Evolutionary conservation across 1,284 basidiomycete genomes (phyloP).

Genomic region (Jaminaea rosea): DNA sequence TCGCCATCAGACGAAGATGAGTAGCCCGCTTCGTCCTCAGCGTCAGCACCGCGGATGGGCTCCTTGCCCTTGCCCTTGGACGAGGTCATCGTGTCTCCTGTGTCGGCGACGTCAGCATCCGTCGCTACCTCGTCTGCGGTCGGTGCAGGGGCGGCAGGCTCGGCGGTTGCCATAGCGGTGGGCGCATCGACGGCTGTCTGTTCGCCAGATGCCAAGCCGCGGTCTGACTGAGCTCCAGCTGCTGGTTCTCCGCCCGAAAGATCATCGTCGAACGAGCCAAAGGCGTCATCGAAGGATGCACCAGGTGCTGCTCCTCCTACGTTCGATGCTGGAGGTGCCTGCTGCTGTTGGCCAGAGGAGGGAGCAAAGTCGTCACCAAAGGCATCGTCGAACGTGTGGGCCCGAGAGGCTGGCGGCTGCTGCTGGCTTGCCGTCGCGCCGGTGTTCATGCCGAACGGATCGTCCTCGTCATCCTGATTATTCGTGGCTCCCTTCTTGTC

Average conservation of each 20-base stretch:
- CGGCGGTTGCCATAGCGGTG: slow-evolving; percentile 29
- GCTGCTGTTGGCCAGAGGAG: not conserved
- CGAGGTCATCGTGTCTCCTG: slow-evolving; percentile 1
- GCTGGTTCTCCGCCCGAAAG: slow-evolving; percentile 4
- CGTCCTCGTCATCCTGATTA: slow-evolving; percentile 8
- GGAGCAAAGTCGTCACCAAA: slow-evolving; percentile 42
- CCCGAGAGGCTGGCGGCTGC: no score
- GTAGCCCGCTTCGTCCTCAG: slow-evolving; percentile 14
- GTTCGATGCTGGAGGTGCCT: not conserved
- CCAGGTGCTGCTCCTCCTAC: no score
- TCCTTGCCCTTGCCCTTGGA: slow-evolving; percentile 14
- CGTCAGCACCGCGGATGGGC: slow-evolving; percentile 18
- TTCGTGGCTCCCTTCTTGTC: slow-evolving; percentile 2
- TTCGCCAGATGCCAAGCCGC: not conserved
- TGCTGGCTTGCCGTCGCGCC: no score
- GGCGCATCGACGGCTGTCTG: slow-evolving; percentile 52
- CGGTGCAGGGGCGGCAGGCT: slow-evolving; percentile 21
- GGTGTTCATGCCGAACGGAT: slow-evolving; percentile 29
- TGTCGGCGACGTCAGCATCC: slow-evolving; percentile 54
- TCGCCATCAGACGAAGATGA: not conserved
- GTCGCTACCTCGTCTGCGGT: slow-evolving; percentile 49
- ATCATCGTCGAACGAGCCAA: slow-evolving; percentile 11
- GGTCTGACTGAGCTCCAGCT: slow-evolving; percentile 9
- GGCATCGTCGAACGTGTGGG: slow-evolving; percentile 28
- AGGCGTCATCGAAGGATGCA: slow-evolving; percentile 56